Evolutionary conservation across 1,139 yeast genomes (phyloP).

Genomic region (Dujonia santamariae): DNA sequence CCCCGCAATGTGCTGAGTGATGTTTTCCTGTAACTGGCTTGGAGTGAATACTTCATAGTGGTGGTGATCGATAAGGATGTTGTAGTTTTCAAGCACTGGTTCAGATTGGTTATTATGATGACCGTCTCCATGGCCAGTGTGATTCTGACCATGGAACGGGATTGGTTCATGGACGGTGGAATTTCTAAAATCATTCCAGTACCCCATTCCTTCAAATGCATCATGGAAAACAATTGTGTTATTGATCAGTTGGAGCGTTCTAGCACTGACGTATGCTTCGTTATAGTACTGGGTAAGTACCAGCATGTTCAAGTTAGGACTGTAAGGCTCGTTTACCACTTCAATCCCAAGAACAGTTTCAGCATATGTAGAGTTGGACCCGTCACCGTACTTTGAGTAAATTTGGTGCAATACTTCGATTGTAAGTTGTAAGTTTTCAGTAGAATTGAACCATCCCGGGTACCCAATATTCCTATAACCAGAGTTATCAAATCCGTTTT

Average conservation of each 20-base stretch:
- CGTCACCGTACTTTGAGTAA: slow-evolving; percentile 41
- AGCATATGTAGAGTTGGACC: slow-evolving; percentile 28
- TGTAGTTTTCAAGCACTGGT: slow-evolving; percentile 26
- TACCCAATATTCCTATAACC: slow-evolving; percentile 48
- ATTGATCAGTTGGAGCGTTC: slow-evolving; percentile 29
- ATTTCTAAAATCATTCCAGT: slow-evolving; percentile 41
- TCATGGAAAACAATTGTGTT: slow-evolving; percentile 57
- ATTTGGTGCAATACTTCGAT: slow-evolving; percentile 41
- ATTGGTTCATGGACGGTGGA: background rate
- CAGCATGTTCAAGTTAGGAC: slow-evolving; percentile 35
- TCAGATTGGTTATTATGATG: slow-evolving; percentile 9
- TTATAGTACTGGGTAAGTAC: slow-evolving; percentile 40
- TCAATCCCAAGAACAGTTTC: slow-evolving; percentile 60
- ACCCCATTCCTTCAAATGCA: slow-evolving; percentile 50
- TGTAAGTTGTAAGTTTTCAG: slow-evolving; percentile 42
- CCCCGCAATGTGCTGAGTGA: slow-evolving; percentile 36
- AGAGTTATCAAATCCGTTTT: slow-evolving; percentile 70
- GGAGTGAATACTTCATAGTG: slow-evolving; percentile 59
- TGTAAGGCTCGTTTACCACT: slow-evolving; percentile 65
- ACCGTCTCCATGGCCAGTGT: slow-evolving; percentile 7
- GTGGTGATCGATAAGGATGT: slow-evolving; percentile 60
- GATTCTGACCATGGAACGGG: slow-evolving; percentile 25
- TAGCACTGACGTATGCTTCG: slow-evolving; percentile 36
- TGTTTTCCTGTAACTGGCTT: slow-evolving; percentile 32
- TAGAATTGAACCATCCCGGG: slow-evolving; percentile 49